A percentile compares a stretch with the other conserved stretches of the same genome.
Evolutionary conservation across 1,284 basidiomycete genomes (phyloP).

Genomic region (Vanrija humicola): DNA sequence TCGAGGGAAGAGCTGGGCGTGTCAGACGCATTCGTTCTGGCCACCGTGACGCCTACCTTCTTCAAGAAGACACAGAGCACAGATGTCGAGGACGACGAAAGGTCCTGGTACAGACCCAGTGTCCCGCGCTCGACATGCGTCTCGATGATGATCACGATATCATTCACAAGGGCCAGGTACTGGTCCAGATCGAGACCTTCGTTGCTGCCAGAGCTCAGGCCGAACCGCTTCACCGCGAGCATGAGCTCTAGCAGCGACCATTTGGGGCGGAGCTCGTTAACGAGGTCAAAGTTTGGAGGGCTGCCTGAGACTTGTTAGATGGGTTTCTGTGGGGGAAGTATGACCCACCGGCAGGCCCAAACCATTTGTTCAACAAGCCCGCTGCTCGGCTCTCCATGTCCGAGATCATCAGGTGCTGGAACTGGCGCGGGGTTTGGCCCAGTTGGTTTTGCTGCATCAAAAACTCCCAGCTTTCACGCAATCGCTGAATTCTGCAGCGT

Average conservation of each 20-base stretch:
- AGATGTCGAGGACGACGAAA: neutral
- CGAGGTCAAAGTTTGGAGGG: neutral
- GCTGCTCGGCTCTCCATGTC: neutral
- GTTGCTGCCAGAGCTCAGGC: neutral
- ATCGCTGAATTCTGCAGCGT: neutral
- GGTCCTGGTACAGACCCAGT: neutral
- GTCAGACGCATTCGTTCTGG: too few relatives aligned
- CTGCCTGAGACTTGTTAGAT: neutral
- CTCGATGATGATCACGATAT: neutral
- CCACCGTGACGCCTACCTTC: too few relatives aligned
- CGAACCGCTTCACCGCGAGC: neutral
- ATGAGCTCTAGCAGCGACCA: constrained; percentile 1
- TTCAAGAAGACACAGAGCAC: neutral
- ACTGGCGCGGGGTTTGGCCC: neutral
- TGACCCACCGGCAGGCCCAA: neutral
- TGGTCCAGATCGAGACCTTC: neutral
- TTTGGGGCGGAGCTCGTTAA: neutral
- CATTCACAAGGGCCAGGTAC: neutral
- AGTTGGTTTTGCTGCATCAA: neutral
- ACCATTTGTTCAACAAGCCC: neutral
- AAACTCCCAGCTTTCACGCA: neutral
- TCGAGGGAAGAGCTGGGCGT: neutral
- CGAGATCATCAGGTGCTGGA: neutral
- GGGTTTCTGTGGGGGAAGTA: too few relatives aligned
- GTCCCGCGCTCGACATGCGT: neutral